Evolutionary conservation across 768 basidiomycete species (phyloP).

Genomic region (Guyanaporus albipodus): DNA sequence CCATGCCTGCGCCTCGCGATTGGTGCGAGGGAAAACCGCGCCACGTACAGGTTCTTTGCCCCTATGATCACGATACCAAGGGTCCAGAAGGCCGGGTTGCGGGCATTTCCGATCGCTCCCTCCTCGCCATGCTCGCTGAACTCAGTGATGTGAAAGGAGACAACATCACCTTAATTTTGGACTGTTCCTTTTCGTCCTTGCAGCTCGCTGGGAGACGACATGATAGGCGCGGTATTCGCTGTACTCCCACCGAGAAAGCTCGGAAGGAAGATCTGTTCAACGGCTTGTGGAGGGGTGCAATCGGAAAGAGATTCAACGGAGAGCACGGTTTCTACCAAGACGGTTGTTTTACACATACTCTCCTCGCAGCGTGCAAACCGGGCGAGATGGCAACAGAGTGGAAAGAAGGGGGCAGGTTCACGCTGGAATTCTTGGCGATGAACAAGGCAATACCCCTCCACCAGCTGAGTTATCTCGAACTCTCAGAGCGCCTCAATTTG

Average conservation of each 20-base stretch:
- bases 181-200: constrained; percentile 56
- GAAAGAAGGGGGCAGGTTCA: constrained; percentile 62
- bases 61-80: constrained; percentile 61
- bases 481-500: constrained; percentile 43
- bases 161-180: constrained; percentile 66
- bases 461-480: constrained; percentile 44
- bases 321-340: constrained; percentile 45
- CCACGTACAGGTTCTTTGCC: constrained; percentile 56
- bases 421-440: constrained; percentile 48
- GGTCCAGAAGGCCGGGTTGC: constrained; percentile 44
- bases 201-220: constrained; percentile 37
- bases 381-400: constrained; percentile 56
- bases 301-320: constrained; percentile 32
- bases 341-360: constrained; percentile 41
- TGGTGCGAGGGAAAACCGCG: constrained; percentile 50
- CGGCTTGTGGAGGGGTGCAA: constrained; percentile 52
- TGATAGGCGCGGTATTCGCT: constrained; percentile 50
- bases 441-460: constrained; percentile 48
- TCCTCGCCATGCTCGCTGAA: constrained; percentile 57
- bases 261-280: constrained; percentile 50
- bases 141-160: constrained; percentile 56
- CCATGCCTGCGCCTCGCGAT: constrained; percentile 49
- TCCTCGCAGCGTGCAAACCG: constrained; percentile 54
- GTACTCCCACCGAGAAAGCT: constrained; percentile 56
- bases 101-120: constrained; percentile 66